These are phyloP conservation scores for Lasiodiplodia hormozganensis DNA, from an alignment of 2,329 filamentous ascomycete species.

Conservation along the genomic window DNA sequence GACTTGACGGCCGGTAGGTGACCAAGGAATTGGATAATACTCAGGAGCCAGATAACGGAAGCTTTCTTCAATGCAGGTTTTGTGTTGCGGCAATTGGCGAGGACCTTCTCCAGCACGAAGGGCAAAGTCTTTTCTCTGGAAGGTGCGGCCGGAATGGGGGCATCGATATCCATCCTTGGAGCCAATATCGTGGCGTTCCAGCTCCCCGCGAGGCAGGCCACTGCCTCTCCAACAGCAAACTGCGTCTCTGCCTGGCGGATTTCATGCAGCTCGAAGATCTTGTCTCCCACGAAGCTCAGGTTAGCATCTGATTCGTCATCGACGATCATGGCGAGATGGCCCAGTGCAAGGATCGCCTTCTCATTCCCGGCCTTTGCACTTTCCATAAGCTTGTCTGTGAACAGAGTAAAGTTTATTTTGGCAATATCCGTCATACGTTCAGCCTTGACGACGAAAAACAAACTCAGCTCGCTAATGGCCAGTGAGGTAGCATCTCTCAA, in stretches of 20 bases:
- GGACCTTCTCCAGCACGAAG: constrained; percentile 72
- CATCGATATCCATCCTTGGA: constrained; percentile 77
- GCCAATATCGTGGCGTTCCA: constrained; percentile 85
- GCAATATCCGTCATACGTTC: constrained; percentile 39
- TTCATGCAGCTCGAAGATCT: constrained; percentile 79
- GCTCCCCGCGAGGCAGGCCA: constrained; percentile 77
- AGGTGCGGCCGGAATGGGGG: constrained; percentile 45
- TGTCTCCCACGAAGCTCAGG: constrained; percentile 66
- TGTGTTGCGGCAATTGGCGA: constrained; percentile 79
- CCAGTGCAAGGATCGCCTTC: constrained; percentile 79
- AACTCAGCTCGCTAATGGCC: constrained; percentile 67
- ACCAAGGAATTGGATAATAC: constrained; percentile 87
- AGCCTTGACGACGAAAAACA: constrained; percentile 63
- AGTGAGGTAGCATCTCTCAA: constrained; percentile 64
- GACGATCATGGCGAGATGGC: constrained; percentile 72
- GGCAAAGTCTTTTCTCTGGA: constrained; percentile 53
- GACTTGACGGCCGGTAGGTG: constrained; percentile 76
- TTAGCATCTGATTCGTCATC: constrained; percentile 49
- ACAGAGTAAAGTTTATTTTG: constrained; percentile 48
- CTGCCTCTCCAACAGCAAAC: constrained; percentile 87
- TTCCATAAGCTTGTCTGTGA: constrained; percentile 68
- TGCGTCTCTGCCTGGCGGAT: constrained; percentile 86
- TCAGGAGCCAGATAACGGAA: constrained; percentile 94
- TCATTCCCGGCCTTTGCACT: constrained; percentile 83
- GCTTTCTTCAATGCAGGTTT: constrained; percentile 92